phyloP scores from a whole-genome alignment of 2,329 filamentous ascomycete genomes.

The Colletotrichum abscissum region DNA sequence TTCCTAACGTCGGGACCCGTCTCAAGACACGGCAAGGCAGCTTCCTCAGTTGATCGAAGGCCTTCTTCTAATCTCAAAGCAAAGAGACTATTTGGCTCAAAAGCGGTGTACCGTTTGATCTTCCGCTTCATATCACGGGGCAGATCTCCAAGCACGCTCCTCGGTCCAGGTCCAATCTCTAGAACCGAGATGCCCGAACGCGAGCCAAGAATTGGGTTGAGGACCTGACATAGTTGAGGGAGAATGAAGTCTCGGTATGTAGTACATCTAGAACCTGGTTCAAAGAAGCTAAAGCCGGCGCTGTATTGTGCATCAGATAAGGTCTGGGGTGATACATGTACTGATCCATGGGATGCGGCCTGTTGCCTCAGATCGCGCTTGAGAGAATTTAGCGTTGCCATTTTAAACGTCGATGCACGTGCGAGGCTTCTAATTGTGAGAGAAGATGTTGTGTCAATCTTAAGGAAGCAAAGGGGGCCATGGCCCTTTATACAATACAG shows the following conservation, averaged over 20 bases:
- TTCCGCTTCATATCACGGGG: conserved; percentile 53
- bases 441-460: too few species aligned
- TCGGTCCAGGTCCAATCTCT: conserved; percentile 69
- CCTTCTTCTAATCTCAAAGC: conserved; percentile 55
- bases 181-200: conserved; percentile 60
- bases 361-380: conserved; percentile 52
- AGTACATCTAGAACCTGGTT: conserved; percentile 45
- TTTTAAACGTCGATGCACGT: conserved; percentile 26
- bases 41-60: conserved; percentile 46
- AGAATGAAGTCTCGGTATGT: conserved; percentile 63
- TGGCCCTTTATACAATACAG: too few species aligned
- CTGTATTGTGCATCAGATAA: conserved; percentile 62
- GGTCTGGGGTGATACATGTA: conserved; percentile 39
- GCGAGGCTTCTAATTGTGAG: background rate
- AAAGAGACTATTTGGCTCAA: conserved; percentile 63
- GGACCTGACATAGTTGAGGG: conserved; percentile 56
- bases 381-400: conserved; percentile 57
- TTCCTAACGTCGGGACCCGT: conserved; percentile 50
- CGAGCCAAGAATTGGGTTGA: conserved; percentile 54
- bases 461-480: too few species aligned
- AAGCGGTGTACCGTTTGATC: conserved; percentile 63
- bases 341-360: conserved; percentile 39
- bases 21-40: conserved; percentile 53
- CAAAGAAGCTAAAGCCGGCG: conserved; percentile 58
- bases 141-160: conserved; percentile 63